Evolutionary conservation across 2,329 filamentous ascomycete genomes (phyloP).

Genomic region (Raffaelea deltoideospora): DNA sequence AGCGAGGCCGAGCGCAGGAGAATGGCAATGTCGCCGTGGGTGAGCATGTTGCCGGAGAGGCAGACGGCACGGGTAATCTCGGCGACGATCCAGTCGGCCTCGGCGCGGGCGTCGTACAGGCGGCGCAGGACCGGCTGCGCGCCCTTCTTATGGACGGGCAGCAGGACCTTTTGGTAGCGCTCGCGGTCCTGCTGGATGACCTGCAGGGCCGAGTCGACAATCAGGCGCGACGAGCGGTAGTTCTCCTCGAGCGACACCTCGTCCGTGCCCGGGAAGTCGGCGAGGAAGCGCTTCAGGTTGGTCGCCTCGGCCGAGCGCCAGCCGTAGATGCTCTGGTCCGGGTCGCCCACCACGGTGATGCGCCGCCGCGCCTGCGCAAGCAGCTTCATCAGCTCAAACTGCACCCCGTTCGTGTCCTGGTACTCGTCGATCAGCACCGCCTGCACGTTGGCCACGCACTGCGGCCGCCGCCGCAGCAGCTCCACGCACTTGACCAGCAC

Average conservation of each 20-base stretch:
- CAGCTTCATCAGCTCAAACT: constrained; percentile 86
- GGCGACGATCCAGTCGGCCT: constrained; percentile 77
- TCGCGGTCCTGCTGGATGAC: constrained; percentile 83
- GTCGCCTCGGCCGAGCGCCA: constrained; percentile 87
- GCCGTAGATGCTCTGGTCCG: constrained; percentile 95
- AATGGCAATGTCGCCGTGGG: constrained; percentile 67
- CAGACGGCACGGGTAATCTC: constrained; percentile 60
- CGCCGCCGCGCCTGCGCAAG: constrained; percentile 57
- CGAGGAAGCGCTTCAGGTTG: constrained; percentile 67
- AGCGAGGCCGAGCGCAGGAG: constrained; percentile 72
- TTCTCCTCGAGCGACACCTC: constrained; percentile 85
- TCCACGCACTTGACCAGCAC: constrained; percentile 72
- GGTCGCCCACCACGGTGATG: constrained; percentile 94
- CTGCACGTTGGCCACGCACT: constrained; percentile 79
- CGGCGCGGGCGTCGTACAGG: constrained; percentile 51
- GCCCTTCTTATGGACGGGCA: constrained; percentile 67
- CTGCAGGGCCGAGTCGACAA: constrained; percentile 62
- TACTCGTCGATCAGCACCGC: constrained; percentile 93
- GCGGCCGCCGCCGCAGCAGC: constrained; percentile 55
- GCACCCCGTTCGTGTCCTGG: constrained; percentile 89
- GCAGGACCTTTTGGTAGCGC: constrained; percentile 64
- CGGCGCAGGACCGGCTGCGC: constrained; percentile 67
- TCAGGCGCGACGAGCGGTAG: constrained; percentile 79
- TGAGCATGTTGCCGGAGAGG: constrained; percentile 60
- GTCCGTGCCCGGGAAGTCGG: constrained; percentile 61